Conservation (phyloP, 768 basidiomycete species). For the Lactarius tabidus region DNA sequence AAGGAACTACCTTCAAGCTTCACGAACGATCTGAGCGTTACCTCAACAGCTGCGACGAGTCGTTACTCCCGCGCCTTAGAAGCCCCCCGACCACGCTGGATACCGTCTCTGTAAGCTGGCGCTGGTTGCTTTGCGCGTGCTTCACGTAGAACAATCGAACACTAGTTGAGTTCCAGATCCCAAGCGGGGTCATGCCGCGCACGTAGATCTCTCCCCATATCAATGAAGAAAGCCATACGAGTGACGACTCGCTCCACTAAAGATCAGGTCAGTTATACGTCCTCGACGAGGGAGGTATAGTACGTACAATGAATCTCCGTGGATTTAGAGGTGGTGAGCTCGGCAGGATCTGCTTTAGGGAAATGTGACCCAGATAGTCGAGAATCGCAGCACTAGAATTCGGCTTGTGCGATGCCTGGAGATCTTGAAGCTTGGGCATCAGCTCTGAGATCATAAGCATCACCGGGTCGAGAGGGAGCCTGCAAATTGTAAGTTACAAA, state of each 20-base stretch:
- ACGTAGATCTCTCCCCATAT: slow-evolving; percentile 97
- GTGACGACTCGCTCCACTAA: slow-evolving; percentile 90
- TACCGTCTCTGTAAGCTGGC: slow-evolving; percentile 74
- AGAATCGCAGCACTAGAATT: slow-evolving; percentile 66
- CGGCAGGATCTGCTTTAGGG: slow-evolving; percentile 70
- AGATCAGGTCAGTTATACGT: slow-evolving; percentile 15
- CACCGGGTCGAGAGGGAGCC: slow-evolving; percentile 84
- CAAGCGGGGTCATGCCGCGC: slow-evolving; percentile 78
- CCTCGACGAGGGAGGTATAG: slow-evolving; percentile 8
- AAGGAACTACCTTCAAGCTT: neutral
- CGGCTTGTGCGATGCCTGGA: slow-evolving; percentile 62
- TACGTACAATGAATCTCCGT: slow-evolving; percentile 69
- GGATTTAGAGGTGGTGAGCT: slow-evolving; percentile 59
- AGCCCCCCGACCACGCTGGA: slow-evolving; percentile 80
- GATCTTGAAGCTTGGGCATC: slow-evolving; percentile 75
- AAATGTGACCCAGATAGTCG: slow-evolving; percentile 68
- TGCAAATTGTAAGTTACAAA: slow-evolving; percentile 30
- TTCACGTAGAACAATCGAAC: slow-evolving; percentile 91
- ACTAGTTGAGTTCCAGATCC: slow-evolving; percentile 87
- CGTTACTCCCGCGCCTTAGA: slow-evolving; percentile 42
- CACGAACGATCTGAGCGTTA: slow-evolving; percentile 23
- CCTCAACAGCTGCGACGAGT: slow-evolving; percentile 22
- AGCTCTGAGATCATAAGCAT: slow-evolving; percentile 88
- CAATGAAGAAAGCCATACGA: slow-evolving; percentile 88
- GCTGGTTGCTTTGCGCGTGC: slow-evolving; percentile 64